These are phyloP conservation scores for Scenedesmus sp. DNA, from an alignment of 163 green algal genomes.

Conservation along the genomic window DNA sequence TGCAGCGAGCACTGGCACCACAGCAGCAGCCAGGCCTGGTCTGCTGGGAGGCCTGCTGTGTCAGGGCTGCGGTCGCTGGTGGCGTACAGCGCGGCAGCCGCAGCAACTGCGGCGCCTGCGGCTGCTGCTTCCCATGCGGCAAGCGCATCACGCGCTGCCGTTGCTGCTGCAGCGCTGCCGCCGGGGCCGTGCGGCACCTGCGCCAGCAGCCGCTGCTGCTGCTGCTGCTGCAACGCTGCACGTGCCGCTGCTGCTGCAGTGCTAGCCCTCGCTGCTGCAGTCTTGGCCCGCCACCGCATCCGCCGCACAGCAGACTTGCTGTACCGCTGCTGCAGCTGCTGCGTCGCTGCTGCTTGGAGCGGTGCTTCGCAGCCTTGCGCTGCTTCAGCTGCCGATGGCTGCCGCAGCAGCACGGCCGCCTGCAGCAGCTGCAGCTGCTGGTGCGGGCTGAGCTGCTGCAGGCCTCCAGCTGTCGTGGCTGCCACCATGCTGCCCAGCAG, in stretches of 20 bases:
- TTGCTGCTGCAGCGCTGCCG: neutral
- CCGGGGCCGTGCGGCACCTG: neutral
- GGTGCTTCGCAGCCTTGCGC: neutral
- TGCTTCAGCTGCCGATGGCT: neutral
- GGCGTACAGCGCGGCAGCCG: neutral
- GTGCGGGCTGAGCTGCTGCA: slow-evolving; percentile 7
- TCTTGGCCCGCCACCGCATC: slow-evolving; percentile 32
- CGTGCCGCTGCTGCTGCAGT: neutral
- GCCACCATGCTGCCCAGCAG: slow-evolving; percentile 29
- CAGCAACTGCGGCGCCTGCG: neutral
- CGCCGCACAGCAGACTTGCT: slow-evolving; percentile 27
- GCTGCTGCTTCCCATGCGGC: slow-evolving; percentile 21
- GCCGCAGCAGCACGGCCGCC: slow-evolving; percentile 32
- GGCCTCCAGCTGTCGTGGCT: neutral
- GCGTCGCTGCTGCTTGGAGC: neutral
- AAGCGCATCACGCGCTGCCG: neutral
- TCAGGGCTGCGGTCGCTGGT: slow-evolving; percentile 18
- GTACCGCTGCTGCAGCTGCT: slow-evolving; percentile 10
- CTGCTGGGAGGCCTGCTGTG: slow-evolving; percentile 4
- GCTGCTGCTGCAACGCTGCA: neutral
- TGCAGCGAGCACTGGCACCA: slow-evolving; percentile 16
- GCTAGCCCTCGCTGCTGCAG: neutral
- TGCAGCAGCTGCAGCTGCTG: slow-evolving; percentile 47
- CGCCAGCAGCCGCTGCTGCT: slow-evolving; percentile 21
- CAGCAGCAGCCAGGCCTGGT: slow-evolving; percentile 2